Base-by-base conservation (phyloP, 805 yeast species). In the Pichia paraexigua region DNA sequence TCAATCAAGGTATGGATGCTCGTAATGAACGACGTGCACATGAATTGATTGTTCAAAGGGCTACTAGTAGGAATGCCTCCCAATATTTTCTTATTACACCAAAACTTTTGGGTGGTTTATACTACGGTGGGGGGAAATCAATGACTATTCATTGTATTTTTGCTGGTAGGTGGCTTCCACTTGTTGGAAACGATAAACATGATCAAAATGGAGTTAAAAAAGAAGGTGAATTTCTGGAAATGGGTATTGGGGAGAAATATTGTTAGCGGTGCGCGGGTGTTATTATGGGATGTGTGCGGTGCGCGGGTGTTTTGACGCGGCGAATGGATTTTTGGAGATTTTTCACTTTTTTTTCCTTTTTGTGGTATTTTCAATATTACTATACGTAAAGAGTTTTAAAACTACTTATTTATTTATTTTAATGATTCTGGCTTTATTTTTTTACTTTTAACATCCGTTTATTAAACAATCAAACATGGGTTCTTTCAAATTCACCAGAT, bases 1-100 rank as follows among this genome's bases (percentile, higher is more conserved):
- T 94, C 56, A 94, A 94, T 65, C 99, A 94, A 70, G 99, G 99
- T 58, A 91, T 94, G 98, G 99, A 94, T 69, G 86, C 95, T 13
- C 79, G 79, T 54, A 94, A 94, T 63, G 99, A 94, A 67, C 79
- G 91, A 55, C 75, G 80, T 70, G 91, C 94, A 2, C 97, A 92
- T 64, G 78, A 79, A 55, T 79, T 87, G 55, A 82, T 94, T 76
- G 96, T 92, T 1, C 82, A 85, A 50, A 82, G 85, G 45, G 92
- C 97, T 0, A 87, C 96, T 5, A 72, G 44, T 3, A 51, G 41
- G 5, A 54, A 60, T 2, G 57, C 63, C 0, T 77, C 95, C 2
- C 99, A 94, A 63, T 92, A 90, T 64, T 90, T 94, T 63, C 73
- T 94, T 63, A 87, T 94, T 41, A 94, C 98, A 0, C 99, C 99